Evolutionary conservation across 1,284 basidiomycete species (phyloP).

Genomic region (Filobasidium uniguttulatum): DNA sequence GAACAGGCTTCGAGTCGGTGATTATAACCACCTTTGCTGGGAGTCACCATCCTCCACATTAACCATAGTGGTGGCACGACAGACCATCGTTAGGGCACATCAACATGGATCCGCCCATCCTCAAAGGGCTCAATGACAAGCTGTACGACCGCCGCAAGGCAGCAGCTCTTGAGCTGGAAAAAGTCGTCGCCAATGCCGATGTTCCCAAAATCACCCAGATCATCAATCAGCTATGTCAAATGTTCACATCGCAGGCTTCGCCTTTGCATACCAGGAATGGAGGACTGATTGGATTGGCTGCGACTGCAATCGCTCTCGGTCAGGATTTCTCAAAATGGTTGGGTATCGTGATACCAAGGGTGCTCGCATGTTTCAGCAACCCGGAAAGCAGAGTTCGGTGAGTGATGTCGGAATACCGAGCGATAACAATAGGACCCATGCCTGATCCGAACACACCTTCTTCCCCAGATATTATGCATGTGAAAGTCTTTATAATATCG

Average conservation of each 20-base stretch:
- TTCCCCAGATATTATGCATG: slow-evolving; percentile 48
- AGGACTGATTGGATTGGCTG: slow-evolving; percentile 90
- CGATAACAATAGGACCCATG: too few species aligned
- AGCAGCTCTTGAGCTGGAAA: slow-evolving; percentile 88
- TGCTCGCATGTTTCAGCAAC: slow-evolving; percentile 89
- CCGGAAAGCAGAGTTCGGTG: slow-evolving; percentile 77
- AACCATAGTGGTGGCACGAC: too few species aligned
- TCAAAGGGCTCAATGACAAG: slow-evolving; percentile 39
- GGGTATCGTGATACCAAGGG: slow-evolving; percentile 76
- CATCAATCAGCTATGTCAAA: slow-evolving; percentile 85
- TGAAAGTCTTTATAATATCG: slow-evolving; percentile 96
- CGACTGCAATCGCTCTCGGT: slow-evolving; percentile 87
- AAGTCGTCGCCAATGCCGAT: slow-evolving; percentile 73
- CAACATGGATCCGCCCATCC: too few species aligned
- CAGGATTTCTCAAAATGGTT: slow-evolving; percentile 87
- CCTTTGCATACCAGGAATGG: slow-evolving; percentile 84
- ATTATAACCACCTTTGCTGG: background rate
- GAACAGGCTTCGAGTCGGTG: too few species aligned
- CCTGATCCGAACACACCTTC: background rate
- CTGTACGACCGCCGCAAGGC: slow-evolving; percentile 83
- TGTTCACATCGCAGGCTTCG: slow-evolving; percentile 69
- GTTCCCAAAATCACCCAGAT: slow-evolving; percentile 68
- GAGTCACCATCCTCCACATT: background rate
- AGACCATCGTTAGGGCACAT: too few species aligned
- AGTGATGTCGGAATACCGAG: background rate